phyloP scores from a whole-genome alignment of 2,329 filamentous ascomycete species.

The Ophiognomonia clavigignenti-juglandacearum region DNA sequence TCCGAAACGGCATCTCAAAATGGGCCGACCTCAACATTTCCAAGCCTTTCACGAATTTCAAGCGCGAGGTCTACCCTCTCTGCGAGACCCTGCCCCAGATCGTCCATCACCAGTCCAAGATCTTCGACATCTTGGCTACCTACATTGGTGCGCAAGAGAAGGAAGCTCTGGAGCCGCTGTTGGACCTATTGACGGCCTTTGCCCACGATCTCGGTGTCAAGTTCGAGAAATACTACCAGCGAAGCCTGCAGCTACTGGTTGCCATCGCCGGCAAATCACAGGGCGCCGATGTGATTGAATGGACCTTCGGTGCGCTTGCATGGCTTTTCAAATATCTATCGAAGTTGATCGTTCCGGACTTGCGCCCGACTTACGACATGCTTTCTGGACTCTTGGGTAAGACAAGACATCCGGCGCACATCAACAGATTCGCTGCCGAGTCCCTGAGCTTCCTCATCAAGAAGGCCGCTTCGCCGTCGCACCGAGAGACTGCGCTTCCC shows the following conservation, averaged over 20 bases:
- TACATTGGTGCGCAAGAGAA: constrained; percentile 76
- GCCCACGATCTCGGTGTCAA: constrained; percentile 85
- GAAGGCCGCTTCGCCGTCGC: constrained; percentile 75
- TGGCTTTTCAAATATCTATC: constrained; percentile 98
- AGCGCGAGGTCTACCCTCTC: constrained; percentile 67
- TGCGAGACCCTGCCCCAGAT: constrained; percentile 91
- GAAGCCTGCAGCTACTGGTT: constrained; percentile 69
- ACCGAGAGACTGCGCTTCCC: constrained; percentile 67
- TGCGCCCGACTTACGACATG: constrained; percentile 78
- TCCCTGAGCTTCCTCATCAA: constrained; percentile 89
- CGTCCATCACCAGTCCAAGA: constrained; percentile 80
- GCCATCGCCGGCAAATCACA: constrained; percentile 72
- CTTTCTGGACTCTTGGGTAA: constrained; percentile 82
- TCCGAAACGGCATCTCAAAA: constrained; percentile 74
- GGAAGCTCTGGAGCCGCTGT: constrained; percentile 76
- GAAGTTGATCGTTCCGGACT: constrained; percentile 75
- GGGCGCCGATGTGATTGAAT: constrained; percentile 88
- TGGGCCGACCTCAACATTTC: constrained; percentile 93
- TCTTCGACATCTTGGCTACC: constrained; percentile 70
- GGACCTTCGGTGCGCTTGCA: constrained; percentile 90
- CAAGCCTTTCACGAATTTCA: constrained; percentile 72
- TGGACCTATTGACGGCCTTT: constrained; percentile 86
- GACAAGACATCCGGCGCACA: constrained; percentile 75
- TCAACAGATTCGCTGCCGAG: constrained; percentile 89
- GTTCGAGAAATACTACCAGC: constrained; percentile 85